phyloP scores from a whole-genome alignment of 176 grass and related monocot species.

The Musa schizocarpa region DNA sequence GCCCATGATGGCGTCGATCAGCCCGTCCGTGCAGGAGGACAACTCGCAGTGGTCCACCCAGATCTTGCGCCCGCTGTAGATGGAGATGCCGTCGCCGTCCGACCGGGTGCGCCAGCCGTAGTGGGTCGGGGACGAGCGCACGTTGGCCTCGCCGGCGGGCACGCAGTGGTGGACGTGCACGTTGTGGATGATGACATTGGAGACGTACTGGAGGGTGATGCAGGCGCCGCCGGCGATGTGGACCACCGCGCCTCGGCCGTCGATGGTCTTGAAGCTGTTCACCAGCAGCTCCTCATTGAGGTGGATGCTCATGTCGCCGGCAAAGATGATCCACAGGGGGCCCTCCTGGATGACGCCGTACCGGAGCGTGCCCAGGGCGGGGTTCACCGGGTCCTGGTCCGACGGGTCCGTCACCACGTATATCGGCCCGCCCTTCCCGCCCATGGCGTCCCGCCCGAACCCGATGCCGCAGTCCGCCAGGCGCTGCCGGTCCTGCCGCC shows the following conservation, averaged over 20 bases:
- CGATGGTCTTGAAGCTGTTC: slow-evolving; percentile 88
- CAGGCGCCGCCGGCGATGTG: slow-evolving; percentile 80
- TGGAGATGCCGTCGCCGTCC: slow-evolving; percentile 91
- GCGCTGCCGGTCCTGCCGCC: slow-evolving; percentile 63
- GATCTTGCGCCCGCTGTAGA: slow-evolving; percentile 51
- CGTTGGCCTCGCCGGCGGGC: slow-evolving; percentile 56
- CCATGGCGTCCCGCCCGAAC: slow-evolving; percentile 62
- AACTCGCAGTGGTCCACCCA: slow-evolving; percentile 97
- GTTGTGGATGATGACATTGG: slow-evolving; percentile 83
- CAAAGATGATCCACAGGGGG: slow-evolving; percentile 87
- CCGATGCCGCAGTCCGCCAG: slow-evolving; percentile 88
- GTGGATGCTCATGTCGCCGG: slow-evolving; percentile 69
- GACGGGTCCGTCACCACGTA: slow-evolving; percentile 85
- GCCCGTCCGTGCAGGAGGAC: slow-evolving; percentile 70
- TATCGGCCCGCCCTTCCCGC: slow-evolving; percentile 65
- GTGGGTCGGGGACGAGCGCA: slow-evolving; percentile 76
- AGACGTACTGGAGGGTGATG: slow-evolving; percentile 95
- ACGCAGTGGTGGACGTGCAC: slow-evolving; percentile 95
- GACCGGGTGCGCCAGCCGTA: slow-evolving; percentile 58
- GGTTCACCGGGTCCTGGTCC: slow-evolving; percentile 72
- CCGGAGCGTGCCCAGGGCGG: slow-evolving; percentile 51
- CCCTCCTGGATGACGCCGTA: slow-evolving; percentile 87
- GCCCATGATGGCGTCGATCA: slow-evolving; percentile 82
- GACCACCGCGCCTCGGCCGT: slow-evolving; percentile 60
- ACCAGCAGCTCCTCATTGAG: slow-evolving; percentile 80